Evolutionary conservation across 345 rosid genomes (phyloP).

Genomic region (Murraya koenigii): DNA sequence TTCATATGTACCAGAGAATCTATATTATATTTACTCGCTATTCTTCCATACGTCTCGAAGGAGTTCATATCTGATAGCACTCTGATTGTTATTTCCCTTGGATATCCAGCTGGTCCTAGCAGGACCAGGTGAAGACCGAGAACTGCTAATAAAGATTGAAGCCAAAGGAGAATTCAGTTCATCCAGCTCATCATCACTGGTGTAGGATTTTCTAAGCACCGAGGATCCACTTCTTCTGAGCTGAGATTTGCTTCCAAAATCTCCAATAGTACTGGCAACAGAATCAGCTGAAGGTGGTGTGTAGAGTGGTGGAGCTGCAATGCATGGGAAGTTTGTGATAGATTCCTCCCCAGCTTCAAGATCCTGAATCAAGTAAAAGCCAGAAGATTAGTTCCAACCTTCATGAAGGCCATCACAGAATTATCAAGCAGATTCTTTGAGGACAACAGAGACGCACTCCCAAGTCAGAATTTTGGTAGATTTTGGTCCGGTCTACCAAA

Average conservation of each 20-base stretch:
- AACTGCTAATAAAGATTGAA: constrained; percentile 42
- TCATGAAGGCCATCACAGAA: neutral
- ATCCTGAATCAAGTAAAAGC: constrained; percentile 39
- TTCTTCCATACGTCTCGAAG: constrained; percentile 76
- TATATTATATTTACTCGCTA: constrained; percentile 32
- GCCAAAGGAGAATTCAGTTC: constrained; percentile 72
- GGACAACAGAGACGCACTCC: neutral
- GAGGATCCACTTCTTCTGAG: constrained; percentile 61
- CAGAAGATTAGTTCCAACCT: neutral
- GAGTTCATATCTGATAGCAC: constrained; percentile 61
- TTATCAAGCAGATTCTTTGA: neutral
- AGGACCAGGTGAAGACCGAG: constrained; percentile 27
- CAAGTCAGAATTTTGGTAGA: neutral
- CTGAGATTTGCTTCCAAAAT: constrained; percentile 37
- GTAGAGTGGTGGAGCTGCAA: constrained; percentile 60
- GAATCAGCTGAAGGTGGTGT: constrained; percentile 59
- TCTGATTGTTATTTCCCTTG: constrained; percentile 33
- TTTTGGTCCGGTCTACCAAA: neutral
- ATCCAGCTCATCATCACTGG: constrained; percentile 90
- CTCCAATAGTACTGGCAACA: constrained; percentile 42
- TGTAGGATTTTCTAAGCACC: constrained; percentile 63
- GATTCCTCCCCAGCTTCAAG: constrained; percentile 34
- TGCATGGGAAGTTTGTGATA: constrained; percentile 50
- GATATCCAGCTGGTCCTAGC: constrained; percentile 34
- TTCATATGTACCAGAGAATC: neutral